These are phyloP conservation scores for Nemania sp. DNA, from an alignment of 2,329 filamentous ascomycete genomes.

Conservation along the genomic window DNA sequence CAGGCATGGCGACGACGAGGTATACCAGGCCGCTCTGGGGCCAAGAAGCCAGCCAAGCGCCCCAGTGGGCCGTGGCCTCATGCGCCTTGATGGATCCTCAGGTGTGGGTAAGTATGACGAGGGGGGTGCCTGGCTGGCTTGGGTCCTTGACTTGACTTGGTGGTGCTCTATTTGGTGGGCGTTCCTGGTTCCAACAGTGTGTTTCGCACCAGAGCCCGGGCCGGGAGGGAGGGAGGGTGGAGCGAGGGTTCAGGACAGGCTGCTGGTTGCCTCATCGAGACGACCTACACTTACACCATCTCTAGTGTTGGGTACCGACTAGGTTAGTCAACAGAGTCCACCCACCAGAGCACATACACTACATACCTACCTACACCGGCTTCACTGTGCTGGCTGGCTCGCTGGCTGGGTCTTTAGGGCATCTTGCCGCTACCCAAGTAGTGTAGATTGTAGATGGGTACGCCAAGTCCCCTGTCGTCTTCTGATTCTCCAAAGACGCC, in stretches of 20 bases:
- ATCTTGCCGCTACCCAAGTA: conserved; percentile 15
- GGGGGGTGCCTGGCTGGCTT: conserved; percentile 27
- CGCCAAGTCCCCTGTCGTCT: conserved; percentile 17
- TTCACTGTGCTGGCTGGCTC: conserved; percentile 22
- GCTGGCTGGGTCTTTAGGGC: conserved; percentile 11
- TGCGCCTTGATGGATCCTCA: conserved; percentile 27
- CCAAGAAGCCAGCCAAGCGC: conserved; percentile 27
- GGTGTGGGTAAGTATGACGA: conserved; percentile 26
- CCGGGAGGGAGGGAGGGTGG: no score
- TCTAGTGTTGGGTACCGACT: neutral
- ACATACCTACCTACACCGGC: no score
- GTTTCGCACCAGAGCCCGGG: conserved; percentile 31
- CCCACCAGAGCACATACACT: neutral
- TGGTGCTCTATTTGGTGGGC: conserved; percentile 2
- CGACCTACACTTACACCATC: neutral
- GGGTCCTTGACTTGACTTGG: conserved; percentile 5
- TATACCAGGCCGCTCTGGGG: conserved; percentile 7
- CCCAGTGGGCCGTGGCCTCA: conserved; percentile 27
- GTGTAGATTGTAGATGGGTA: conserved; percentile 6
- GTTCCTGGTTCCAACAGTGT: conserved; percentile 30
- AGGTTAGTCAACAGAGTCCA: neutral
- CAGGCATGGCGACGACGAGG: conserved; percentile 18
- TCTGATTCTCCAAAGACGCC: conserved; percentile 28
- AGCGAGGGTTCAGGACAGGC: conserved; percentile 24
- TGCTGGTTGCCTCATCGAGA: conserved; percentile 27